Base-by-base conservation (phyloP, 2,329 filamentous ascomycete species). In the Colletotrichum sp. region DNA sequence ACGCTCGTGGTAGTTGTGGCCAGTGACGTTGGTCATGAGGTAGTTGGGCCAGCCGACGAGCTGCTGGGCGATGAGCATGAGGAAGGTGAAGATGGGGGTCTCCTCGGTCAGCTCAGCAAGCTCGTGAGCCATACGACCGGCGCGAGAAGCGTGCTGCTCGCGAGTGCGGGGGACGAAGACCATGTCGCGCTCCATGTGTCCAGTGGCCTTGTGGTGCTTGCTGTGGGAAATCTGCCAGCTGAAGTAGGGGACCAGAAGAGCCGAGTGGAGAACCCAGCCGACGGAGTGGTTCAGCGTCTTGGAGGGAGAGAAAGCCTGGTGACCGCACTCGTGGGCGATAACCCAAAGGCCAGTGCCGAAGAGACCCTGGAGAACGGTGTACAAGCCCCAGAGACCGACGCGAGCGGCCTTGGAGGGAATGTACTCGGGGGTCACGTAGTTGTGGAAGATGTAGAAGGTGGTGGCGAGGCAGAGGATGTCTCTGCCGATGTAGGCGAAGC, bases 151-250 rank as follows among this genome's bases (percentile, higher is more conserved):
- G 82, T 94, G 96, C 83, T 94, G 88, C 79, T 97, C 92, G 75
- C 96, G 93, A 71, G 96, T 98, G 87, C 95, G 95, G 76, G 97
- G 97, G n/a, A 98, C 90, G 84, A 98, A 98, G 78, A 98, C 97
- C 97, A 99, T 99, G 87, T 99, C 97, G 80, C 96, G 95, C 87
- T 97, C 96, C 88, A 99, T 93, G 90, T 99, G 92, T 81, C 96
- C 97, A 52, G 97, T 99, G 78, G 96, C 96, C 91, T 98, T 98
- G 94, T 99, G 97, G 90, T 99, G 97, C 92, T 98, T 98, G 89
- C 95, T 94, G 89, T 99, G 97, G 79, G 96, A 98, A 87, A 98
- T 96, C 89, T 99, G 98, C 97, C 97, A 99, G 84, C 95, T 98
- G 89, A 98, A 99, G 89, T 98, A 99, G 27, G 97, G 97, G 65